Conservation (phyloP, 2,329 filamentous ascomycete genomes). For the Monosporascus sp. region DNA sequence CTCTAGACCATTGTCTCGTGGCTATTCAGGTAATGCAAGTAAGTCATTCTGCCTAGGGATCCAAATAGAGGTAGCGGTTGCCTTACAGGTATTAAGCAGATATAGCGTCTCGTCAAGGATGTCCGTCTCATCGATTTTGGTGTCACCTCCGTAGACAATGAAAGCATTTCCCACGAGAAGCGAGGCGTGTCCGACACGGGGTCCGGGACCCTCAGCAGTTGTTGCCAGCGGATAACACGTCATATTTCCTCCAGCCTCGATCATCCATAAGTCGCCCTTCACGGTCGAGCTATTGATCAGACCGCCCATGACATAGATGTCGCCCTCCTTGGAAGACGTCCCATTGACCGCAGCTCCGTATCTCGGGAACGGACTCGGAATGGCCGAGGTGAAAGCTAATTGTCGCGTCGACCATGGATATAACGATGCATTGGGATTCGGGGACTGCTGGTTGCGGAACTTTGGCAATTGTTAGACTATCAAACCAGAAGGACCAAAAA, state of each 20-base stretch:
- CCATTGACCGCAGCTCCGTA: conserved; percentile 97
- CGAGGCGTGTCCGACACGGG: conserved; percentile 89
- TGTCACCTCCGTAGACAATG: conserved; percentile 97
- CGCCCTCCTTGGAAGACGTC: conserved; percentile 88
- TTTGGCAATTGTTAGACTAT: conserved; percentile 20
- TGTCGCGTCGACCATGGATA: conserved; percentile 95
- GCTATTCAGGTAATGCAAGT: conserved; percentile 45
- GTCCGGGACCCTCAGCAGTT: conserved; percentile 88
- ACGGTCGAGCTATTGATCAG: conserved; percentile 92
- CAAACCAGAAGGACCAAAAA: neutral
- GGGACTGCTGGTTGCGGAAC: conserved; percentile 42
- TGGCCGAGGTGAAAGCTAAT: conserved; percentile 75
- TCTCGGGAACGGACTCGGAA: conserved; percentile 84
- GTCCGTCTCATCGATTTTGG: conserved; percentile 91
- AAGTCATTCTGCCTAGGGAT: neutral
- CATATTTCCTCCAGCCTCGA: conserved; percentile 83
- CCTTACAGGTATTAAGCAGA: conserved; percentile 92
- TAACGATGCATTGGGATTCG: conserved; percentile 67
- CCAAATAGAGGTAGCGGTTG: conserved; percentile 1
- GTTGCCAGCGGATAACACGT: conserved; percentile 89
- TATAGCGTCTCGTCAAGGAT: conserved; percentile 92
- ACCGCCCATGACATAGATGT: conserved; percentile 96
- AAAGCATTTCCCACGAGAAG: conserved; percentile 96
- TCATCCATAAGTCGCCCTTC: conserved; percentile 96
- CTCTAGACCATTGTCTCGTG: conserved; percentile 95